Evolutionary conservation across 2,329 filamentous ascomycete genomes (phyloP), one percentile per base, ranked within the genome.

Genomic region (Coniella lustricola): DNA sequence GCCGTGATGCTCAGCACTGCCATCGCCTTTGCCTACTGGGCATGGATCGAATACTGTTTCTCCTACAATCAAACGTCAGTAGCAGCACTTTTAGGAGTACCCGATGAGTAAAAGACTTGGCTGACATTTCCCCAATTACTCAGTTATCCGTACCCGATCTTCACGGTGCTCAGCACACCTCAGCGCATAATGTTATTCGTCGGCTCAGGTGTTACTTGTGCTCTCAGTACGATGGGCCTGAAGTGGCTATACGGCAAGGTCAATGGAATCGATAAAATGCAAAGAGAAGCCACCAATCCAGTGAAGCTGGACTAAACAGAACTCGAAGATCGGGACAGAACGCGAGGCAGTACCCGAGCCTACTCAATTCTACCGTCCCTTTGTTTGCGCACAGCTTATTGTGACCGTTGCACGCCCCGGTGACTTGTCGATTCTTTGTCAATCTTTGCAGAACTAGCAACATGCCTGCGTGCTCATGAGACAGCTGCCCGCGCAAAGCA

Each of bases 61-160:
- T 72, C 71, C 38, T 70, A 76, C 51, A 89, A 89, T 57, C 79
- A 82, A 60, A 78, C 72, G 79, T 81, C 61, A 62, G 76, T 67
- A 31, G 5, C 1, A 9, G 3, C 14, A 7, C 10, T 33, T 31
- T 2, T 20, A 16, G 22, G 14, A 5, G 14, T 12, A 16, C 7
- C n/a, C 9, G 13, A 13, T 12, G 16, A 2, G n/a, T 29, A 8
- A 4, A 7, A 4, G 17, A 22, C 37, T 33, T 17, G 12, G 33
- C 37, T 58, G 41, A 57, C 49, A 46, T n/a, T n/a, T n/a, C n/a
- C 18, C 46, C 13, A 29, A 21, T 9, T 29, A 10, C 10, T 29
- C 33, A 85, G 82, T 72, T 94, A 95, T 57, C 89, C 90, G 0
- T 95, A 96, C 64, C 90, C 90, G 1, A 75, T 95, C 21, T 91